Base-by-base conservation (phyloP, 192 early-diverging fungal species). In the Phycomyces blakesleeanus region DNA sequence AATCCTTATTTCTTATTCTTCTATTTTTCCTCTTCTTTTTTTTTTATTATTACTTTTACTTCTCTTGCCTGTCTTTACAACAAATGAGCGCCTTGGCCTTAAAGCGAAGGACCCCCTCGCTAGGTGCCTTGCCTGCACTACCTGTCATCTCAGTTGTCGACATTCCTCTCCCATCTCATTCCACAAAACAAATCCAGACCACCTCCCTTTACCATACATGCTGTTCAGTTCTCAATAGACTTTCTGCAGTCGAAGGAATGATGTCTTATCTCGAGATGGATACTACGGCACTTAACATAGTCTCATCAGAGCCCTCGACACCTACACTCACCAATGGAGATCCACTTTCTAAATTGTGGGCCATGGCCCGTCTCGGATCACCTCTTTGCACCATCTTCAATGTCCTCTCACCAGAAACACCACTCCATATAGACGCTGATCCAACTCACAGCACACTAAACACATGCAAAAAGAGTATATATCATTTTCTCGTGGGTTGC, bases 401-500 rank as follows among this genome's bases (percentile, higher is more conserved):
- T 69, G 83, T 83, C 21, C 74, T 92, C 1, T 68, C 76, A 21
- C 87, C 89, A 9, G 64, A 71, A 39, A 80, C 82, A 72, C 83
- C 74, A 14, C 73, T 89, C 64, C 81, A 80, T 27, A 79, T 83
- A 55, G 60, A 69, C 39, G 29, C 14, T 21, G 55, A 56, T 26
- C 74, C 83, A 37, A 77, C 69, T 22, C 77, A 80, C 63, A 85
- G 74, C 50, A 66, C 72, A 9, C 29, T 78, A 56, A 90, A 92
- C 47, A 78, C 86, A 57, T 91, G 88, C 72, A 94, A 98, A 68
- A 86, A 89, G 51, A 85, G 82, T 21, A 87, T 97, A 49, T 94
- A 89, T 75, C 80, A 86, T 54, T 98, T 98, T 79, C 71, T 96
- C 34, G 88, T 90, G 56, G 88, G 87, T 22, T 95, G 94, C 73